Evolutionary conservation across 805 yeast genomes (phyloP).

Genomic region (Cyberlindnera samutprakarnensis): DNA sequence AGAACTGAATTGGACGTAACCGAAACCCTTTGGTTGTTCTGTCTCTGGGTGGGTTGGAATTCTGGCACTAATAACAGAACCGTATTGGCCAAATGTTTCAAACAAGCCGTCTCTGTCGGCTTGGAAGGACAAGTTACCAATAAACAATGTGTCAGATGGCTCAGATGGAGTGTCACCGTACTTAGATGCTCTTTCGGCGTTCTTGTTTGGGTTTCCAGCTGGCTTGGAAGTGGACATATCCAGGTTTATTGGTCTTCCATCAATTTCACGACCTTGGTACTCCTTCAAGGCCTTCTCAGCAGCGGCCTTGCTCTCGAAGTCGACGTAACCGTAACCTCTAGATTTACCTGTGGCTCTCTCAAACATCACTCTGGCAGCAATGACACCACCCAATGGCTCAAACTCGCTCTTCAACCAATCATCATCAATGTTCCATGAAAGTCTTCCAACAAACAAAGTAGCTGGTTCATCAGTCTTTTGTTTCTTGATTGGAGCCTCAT

Average conservation of each 20-base stretch:
- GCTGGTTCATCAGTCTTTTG: slow-evolving; percentile 45
- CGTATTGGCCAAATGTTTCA: slow-evolving; percentile 67
- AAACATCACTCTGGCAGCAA: slow-evolving; percentile 84
- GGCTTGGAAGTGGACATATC: slow-evolving; percentile 88
- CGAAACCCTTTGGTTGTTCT: slow-evolving; percentile 98
- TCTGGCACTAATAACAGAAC: slow-evolving; percentile 82
- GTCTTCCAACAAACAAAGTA: slow-evolving; percentile 92
- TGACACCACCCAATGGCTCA: slow-evolving; percentile 73
- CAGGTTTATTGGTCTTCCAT: slow-evolving; percentile 92
- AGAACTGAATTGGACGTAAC: slow-evolving; percentile 86
- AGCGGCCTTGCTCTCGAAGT: slow-evolving; percentile 64
- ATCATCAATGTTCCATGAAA: slow-evolving; percentile 96
- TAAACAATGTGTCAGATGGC: slow-evolving; percentile 93
- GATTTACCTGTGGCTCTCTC: slow-evolving; percentile 91
- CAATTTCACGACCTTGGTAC: slow-evolving; percentile 90
- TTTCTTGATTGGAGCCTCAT: slow-evolving; percentile 27
- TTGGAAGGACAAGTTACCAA: slow-evolving; percentile 93
- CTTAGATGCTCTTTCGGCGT: slow-evolving; percentile 73
- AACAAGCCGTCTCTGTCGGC: slow-evolving; percentile 75
- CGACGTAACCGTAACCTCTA: slow-evolving; percentile 97
- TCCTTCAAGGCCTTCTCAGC: slow-evolving; percentile 85
- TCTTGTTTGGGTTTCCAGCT: slow-evolving; percentile 43
- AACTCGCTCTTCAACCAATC: slow-evolving; percentile 89
- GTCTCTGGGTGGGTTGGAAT: slow-evolving; percentile 98
- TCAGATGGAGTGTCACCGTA: slow-evolving; percentile 87